A percentile compares a stretch with the other conserved stretches of the same genome.
Evolutionary conservation across 805 yeast species (phyloP).

Genomic region (Zygosaccharomyces lentus): DNA sequence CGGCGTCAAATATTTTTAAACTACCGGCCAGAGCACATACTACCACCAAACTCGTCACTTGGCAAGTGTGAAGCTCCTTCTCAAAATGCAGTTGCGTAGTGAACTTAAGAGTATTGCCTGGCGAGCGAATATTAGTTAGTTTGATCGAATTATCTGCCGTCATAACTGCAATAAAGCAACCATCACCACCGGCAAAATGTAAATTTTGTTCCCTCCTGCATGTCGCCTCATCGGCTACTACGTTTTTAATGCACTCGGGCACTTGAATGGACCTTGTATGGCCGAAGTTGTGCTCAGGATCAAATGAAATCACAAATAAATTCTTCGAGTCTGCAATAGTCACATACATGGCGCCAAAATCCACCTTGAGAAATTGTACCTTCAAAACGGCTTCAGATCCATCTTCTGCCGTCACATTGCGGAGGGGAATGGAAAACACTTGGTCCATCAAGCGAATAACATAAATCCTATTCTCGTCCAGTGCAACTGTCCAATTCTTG

Average conservation of each 20-base stretch:
- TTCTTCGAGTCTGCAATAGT: conserved; percentile 21
- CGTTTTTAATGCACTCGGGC: conserved; percentile 17
- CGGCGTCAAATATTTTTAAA: conserved; percentile 30
- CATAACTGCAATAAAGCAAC: conserved; percentile 31
- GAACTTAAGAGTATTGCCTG: conserved; percentile 15
- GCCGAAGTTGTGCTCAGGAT: conserved; percentile 25
- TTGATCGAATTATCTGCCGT: conserved; percentile 22
- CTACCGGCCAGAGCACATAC: conserved; percentile 30
- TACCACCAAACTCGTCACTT: conserved; percentile 30
- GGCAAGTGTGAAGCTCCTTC: conserved; percentile 27
- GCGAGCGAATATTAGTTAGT: conserved; percentile 27
- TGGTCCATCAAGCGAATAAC: conserved; percentile 25
- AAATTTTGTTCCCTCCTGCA: conserved; percentile 25
- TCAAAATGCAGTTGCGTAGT: conserved; percentile 25
- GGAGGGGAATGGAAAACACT: conserved; percentile 19
- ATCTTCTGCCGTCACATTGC: conserved; percentile 6
- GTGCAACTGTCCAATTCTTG: conserved; percentile 24
- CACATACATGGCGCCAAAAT: conserved; percentile 31
- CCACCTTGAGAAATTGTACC: conserved; percentile 29
- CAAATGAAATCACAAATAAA: conserved; percentile 24
- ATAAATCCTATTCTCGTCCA: conserved; percentile 25
- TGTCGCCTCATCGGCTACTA: conserved; percentile 30
- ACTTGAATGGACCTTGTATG: conserved; percentile 18
- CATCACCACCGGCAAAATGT: conserved; percentile 33
- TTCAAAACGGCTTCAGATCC: conserved; percentile 7